Evolutionary conservation across 2,329 filamentous ascomycete species (phyloP).

Genomic region (Phyllosticta capitalensis): DNA sequence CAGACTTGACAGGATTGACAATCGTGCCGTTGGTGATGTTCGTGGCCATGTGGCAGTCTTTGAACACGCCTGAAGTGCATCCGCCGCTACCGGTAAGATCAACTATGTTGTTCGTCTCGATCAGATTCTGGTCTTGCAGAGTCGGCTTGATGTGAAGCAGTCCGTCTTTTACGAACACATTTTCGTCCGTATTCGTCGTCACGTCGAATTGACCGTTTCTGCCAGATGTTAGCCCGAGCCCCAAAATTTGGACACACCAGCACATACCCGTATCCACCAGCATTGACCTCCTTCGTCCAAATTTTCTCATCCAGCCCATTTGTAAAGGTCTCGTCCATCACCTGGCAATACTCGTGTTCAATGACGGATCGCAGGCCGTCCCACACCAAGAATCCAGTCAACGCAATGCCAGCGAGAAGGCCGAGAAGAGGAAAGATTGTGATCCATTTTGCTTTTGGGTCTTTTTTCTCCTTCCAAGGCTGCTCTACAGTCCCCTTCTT

Average conservation of each 20-base stretch:
- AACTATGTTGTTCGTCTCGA: constrained; percentile 57
- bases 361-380: constrained; percentile 64
- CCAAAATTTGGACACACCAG: too few relatives aligned
- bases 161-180: constrained; percentile 62
- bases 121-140: constrained; percentile 50
- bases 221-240: constrained; percentile 13
- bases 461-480: constrained; percentile 64
- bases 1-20: constrained; percentile 68
- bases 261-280: constrained; percentile 66
- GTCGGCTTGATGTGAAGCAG: constrained; percentile 68
- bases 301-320: constrained; percentile 48
- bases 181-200: constrained; percentile 63
- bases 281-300: constrained; percentile 67
- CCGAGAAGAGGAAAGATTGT: constrained; percentile 70
- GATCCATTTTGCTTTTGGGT: constrained; percentile 77
- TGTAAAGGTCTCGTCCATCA: constrained; percentile 58
- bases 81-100: constrained; percentile 56
- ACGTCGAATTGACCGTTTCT: constrained; percentile 74
- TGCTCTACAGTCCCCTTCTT: constrained; percentile 64
- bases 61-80: constrained; percentile 54
- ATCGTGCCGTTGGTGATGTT: constrained; percentile 71
- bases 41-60: constrained; percentile 59
- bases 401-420: constrained; percentile 55
- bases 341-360: constrained; percentile 62
- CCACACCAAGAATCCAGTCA: constrained; percentile 65